Conservation (phyloP, 1,139 yeast species). For the Hyphopichia wangnamkhiaoensis region DNA sequence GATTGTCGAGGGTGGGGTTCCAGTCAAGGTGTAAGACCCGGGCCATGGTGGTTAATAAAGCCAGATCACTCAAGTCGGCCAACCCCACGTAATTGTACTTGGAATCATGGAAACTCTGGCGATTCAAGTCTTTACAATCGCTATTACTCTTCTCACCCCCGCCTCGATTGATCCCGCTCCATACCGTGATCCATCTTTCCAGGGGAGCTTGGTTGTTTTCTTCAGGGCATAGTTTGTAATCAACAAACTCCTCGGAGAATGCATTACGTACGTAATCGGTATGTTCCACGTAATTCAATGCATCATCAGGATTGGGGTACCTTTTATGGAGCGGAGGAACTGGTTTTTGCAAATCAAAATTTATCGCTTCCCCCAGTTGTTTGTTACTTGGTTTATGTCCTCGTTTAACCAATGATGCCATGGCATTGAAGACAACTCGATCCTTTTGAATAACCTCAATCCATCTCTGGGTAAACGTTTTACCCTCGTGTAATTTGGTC, state of each 20-base stretch:
- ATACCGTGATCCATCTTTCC: conserved; percentile 45
- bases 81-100: conserved; percentile 38
- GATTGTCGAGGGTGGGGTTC: conserved; percentile 41
- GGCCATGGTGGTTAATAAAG: conserved; percentile 44
- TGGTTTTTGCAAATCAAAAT: conserved; percentile 15
- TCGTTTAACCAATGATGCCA: conserved; percentile 27
- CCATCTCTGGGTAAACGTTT: conserved; percentile 23
- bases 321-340: conserved; percentile 23
- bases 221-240: conserved; percentile 35
- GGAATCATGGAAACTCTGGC: conserved; percentile 29
- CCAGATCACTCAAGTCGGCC: conserved; percentile 43
- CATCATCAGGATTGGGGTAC: conserved; percentile 28
- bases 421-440: conserved; percentile 27
- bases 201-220: conserved; percentile 32
- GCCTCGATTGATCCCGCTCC: conserved; percentile 34
- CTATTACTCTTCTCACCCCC: conserved; percentile 13
- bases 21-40: conserved; percentile 45
- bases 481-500: conserved; percentile 44
- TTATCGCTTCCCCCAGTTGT: conserved; percentile 2
- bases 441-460: conserved; percentile 35
- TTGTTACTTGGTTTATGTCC: no score
- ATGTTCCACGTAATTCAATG: conserved; percentile 33
- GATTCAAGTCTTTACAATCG: conserved; percentile 10
- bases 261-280: conserved; percentile 45
- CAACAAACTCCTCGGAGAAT: conserved; percentile 38